A percentile compares a stretch with the other conserved stretches of the same genome.
Evolutionary conservation across 2,329 filamentous ascomycete species (phyloP).

Genomic region (Penicillium sp.): DNA sequence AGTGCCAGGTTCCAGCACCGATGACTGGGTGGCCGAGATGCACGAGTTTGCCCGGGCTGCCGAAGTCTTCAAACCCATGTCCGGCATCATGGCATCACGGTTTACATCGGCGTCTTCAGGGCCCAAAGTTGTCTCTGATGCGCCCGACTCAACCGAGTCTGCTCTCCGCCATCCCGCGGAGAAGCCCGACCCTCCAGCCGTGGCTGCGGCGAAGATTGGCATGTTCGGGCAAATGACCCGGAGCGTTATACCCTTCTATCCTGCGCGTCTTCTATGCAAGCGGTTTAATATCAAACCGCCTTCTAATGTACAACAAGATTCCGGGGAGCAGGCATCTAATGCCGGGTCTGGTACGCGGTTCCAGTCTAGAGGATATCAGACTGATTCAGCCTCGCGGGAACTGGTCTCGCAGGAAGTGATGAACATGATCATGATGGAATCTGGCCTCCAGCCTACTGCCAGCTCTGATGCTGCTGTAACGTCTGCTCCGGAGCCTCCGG

Average conservation of each 20-base stretch:
- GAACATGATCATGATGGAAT: conserved; percentile 51
- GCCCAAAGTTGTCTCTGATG: conserved; percentile 39
- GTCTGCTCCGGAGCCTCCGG: conserved; percentile 7
- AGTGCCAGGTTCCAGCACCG: conserved; percentile 49
- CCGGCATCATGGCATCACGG: conserved; percentile 84
- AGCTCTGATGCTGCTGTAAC: conserved; percentile 21
- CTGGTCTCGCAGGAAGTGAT: conserved; percentile 54
- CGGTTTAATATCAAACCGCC: conserved; percentile 84
- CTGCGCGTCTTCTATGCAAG: conserved; percentile 83
- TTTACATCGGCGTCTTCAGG: conserved; percentile 64
- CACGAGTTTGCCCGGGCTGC: conserved; percentile 70
- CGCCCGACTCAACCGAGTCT: conserved; percentile 27
- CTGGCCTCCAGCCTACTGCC: conserved; percentile 22
- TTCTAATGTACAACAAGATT: conserved; percentile 58
- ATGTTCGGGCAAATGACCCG: conserved; percentile 93
- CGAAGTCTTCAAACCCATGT: conserved; percentile 84
- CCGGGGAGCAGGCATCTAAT: conserved; percentile 39
- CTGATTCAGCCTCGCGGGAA: conserved; percentile 37
- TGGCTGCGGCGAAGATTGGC: conserved; percentile 78
- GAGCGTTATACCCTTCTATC: conserved; percentile 66
- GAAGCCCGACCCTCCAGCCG: conserved; percentile 69
- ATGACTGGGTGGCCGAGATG: conserved; percentile 77
- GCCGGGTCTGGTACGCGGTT: conserved; percentile 26
- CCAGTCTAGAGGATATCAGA: conserved; percentile 33
- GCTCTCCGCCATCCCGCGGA: conserved; percentile 48